These are phyloP conservation scores for Aspergillus oerlinghausenensis DNA, from an alignment of 2,329 filamentous ascomycete species.

Conservation along the genomic window DNA sequence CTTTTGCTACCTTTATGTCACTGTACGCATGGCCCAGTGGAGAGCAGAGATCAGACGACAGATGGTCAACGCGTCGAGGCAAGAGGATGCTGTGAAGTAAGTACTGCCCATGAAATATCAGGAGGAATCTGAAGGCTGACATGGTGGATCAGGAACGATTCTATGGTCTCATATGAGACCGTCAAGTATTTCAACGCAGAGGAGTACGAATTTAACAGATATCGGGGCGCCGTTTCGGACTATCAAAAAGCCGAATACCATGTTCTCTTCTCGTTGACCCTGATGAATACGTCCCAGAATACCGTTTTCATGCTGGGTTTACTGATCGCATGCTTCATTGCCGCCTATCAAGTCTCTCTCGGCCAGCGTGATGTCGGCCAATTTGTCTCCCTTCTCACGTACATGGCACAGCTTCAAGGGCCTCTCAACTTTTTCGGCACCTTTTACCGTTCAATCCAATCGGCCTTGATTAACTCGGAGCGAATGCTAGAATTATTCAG, in stretches of 20 bases:
- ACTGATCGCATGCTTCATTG: conserved; percentile 66
- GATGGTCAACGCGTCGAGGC: conserved; percentile 91
- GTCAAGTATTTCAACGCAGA: conserved; percentile 90
- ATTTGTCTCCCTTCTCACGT: conserved; percentile 70
- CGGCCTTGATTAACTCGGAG: conserved; percentile 95
- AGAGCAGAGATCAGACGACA: conserved; percentile 83
- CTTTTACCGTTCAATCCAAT: conserved; percentile 93
- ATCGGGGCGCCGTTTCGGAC: conserved; percentile 63
- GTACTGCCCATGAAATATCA: conserved; percentile 19
- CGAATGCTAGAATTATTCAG: conserved; percentile 94
- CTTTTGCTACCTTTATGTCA: conserved; percentile 94
- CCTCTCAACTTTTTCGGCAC: conserved; percentile 87
- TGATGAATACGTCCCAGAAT: conserved; percentile 78
- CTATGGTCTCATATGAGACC: conserved; percentile 96
- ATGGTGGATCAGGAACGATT: conserved; percentile 65
- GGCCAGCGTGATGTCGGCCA: conserved; percentile 63
- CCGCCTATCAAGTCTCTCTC: conserved; percentile 70
- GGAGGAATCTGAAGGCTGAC: not conserved
- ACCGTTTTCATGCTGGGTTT: conserved; percentile 75
- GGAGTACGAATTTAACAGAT: conserved; percentile 70
- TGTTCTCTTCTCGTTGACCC: conserved; percentile 69
- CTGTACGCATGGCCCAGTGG: conserved; percentile 91
- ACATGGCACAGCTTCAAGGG: conserved; percentile 73
- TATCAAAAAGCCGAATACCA: conserved; percentile 73
- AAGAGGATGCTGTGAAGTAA: conserved; percentile 91